These are phyloP conservation scores for Aegilops sharonensis DNA, from an alignment of 176 grass and related monocot genomes.

Conservation along the genomic window DNA sequence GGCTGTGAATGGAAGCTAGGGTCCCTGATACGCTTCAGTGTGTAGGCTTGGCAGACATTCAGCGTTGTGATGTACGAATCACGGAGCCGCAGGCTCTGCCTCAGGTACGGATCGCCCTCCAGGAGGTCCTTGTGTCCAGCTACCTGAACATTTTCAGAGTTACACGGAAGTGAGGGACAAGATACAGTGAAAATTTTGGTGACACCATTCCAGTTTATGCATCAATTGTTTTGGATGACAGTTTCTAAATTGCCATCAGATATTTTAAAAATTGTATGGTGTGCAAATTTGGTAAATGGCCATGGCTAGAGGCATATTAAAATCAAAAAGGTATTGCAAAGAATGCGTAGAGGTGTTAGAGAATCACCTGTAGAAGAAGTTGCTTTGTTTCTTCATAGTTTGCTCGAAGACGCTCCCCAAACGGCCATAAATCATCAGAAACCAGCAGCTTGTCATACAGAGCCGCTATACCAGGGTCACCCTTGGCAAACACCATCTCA, in stretches of 20 bases:
- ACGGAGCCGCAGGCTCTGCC: conserved; percentile 76
- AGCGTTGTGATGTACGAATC: conserved; percentile 84
- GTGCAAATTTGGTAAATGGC: not conserved
- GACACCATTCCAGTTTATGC: not conserved
- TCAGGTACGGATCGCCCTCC: conserved; percentile 88
- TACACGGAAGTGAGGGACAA: not conserved
- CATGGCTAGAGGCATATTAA: not conserved
- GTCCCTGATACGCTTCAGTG: conserved; percentile 82
- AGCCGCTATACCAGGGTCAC: conserved; percentile 91
- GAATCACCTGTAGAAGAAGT: conserved; percentile 80
- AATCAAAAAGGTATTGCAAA: not conserved
- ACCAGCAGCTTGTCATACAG: conserved; percentile 90
- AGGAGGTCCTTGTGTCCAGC: conserved; percentile 90
- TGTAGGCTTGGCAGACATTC: conserved; percentile 86
- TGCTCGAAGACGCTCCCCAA: conserved; percentile 65
- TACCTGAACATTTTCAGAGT: conserved; percentile 44
- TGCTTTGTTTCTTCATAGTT: conserved; percentile 84
- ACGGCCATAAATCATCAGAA: conserved; percentile 69
- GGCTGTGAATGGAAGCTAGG: conserved; percentile 60
- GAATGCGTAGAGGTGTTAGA: not conserved
- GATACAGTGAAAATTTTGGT: not conserved
- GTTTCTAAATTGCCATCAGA: not conserved
- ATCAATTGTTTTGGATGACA: not conserved
- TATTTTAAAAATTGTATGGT: no score
- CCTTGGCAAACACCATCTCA: conserved; percentile 97